phyloP scores from a whole-genome alignment of 2,329 filamentous ascomycete species.

The Ciborinia camelliae region DNA sequence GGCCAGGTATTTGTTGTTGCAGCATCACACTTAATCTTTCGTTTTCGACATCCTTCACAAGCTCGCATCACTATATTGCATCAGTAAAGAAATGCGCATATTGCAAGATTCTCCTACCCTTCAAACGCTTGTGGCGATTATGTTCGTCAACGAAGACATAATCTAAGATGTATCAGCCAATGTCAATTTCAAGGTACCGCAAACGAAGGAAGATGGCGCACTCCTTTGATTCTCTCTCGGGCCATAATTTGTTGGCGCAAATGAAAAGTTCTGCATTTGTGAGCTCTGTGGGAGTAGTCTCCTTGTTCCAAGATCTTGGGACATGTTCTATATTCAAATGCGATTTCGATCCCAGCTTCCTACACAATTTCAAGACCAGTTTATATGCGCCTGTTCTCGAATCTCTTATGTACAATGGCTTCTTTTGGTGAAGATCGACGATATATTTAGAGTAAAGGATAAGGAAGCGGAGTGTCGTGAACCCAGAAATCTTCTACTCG shows the following conservation, averaged over 20 bases:
- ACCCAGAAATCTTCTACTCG: not conserved
- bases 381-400: not conserved
- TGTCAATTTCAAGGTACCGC: slow-evolving; percentile 7
- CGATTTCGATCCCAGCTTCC: not conserved
- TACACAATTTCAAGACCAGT: not conserved
- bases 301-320: slow-evolving; percentile 59
- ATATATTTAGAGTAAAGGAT: not conserved
- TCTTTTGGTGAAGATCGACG: not conserved
- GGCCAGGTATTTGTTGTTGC: slow-evolving; percentile 98
- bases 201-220: slow-evolving; percentile 46
- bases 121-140: slow-evolving; percentile 93
- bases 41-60: slow-evolving; percentile 88
- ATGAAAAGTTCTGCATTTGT: slow-evolving; percentile 72
- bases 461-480: slow-evolving; percentile 14
- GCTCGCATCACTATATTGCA: slow-evolving; percentile 83
- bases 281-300: slow-evolving; percentile 63
- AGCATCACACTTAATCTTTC: slow-evolving; percentile 98
- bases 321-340: slow-evolving; percentile 45
- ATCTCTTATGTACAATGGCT: not conserved
- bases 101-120: slow-evolving; percentile 57
- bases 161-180: slow-evolving; percentile 54
- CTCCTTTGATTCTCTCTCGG: slow-evolving; percentile 80
- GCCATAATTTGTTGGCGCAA: slow-evolving; percentile 62
- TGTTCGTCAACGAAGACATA: slow-evolving; percentile 99
- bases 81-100: slow-evolving; percentile 24